Base-by-base conservation (phyloP, 495 filamentous ascomycete genomes). In the Annulohypoxylon maeteangense region DNA sequence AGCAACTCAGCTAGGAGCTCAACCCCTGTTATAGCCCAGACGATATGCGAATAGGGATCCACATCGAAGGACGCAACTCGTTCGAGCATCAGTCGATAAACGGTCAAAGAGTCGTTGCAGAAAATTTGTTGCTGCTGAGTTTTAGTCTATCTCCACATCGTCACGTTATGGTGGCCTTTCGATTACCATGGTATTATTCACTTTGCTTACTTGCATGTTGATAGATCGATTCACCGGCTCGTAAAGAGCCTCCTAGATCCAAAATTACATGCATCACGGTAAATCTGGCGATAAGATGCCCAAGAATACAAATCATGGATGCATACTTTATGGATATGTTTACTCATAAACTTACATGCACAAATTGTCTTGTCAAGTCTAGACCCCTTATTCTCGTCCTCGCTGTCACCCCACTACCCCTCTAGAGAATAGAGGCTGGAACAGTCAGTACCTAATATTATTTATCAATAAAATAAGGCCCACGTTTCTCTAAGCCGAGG, bases 61-160 rank as follows among this genome's bases (percentile, higher is more conserved):
- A 62, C 58, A 56, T 57, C 16, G 20, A 48, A 57, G 14, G 40
- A 73, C 51, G 20, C 3, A 31, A 40, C 31, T 40, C 70, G 44
- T 73, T 63, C 70, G 70, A 73, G 70, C 44, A 69, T 73, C 70
- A 73, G 70, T 69, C 56, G 47, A 73, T 66, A n/a, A 61, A 57
- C n/a, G 16, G 34, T 62, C 29, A 45, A 55, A 61, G 64, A 31
- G 45, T 48, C 34, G 25, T 65, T 5, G 60, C 48, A 56, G 56
- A 50, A 27, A 38, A 34, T 27, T 45, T 22, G 22, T 62, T 56
- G 55, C 20, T 36, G 54, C 64, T 11, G 38, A 54, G 36, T 64
- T 55, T 45, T 40, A 32, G 10, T 50, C 51, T 16, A 50, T 60
- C 20, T 7, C 59, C 53, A 64, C 64, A 64, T 48, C 54, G 31